Conservation (phyloP, 2,329 filamentous ascomycete genomes). For the Epichloe baconii region DNA sequence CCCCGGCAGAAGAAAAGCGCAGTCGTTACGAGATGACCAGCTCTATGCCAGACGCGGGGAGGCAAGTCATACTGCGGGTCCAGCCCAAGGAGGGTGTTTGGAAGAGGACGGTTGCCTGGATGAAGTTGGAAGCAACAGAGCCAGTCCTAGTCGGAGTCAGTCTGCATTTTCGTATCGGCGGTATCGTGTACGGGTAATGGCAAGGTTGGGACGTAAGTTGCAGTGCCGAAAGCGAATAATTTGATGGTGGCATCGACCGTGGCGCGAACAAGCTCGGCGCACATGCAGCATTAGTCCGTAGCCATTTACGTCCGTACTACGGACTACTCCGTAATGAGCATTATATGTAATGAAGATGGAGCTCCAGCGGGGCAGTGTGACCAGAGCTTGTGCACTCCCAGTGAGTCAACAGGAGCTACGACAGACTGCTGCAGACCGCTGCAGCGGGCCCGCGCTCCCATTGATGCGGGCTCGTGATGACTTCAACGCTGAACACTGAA, state of each 20-base stretch:
- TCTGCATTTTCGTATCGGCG: not conserved
- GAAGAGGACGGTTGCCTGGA: not conserved
- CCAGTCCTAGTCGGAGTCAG: not conserved
- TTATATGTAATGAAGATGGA: too few relatives aligned
- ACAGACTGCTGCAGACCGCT: too few relatives aligned
- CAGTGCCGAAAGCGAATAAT: constrained; percentile 1
- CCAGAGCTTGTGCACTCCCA: too few relatives aligned
- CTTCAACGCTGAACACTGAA: not conserved
- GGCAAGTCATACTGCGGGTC: constrained; percentile 18
- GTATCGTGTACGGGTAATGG: not conserved
- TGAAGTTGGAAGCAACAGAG: not conserved
- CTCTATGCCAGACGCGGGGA: constrained; percentile 23
- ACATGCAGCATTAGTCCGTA: not conserved
- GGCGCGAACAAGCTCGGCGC: not conserved
- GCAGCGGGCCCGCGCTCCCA: too few relatives aligned
- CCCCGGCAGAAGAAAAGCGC: constrained; percentile 4
- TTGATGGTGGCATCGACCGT: not conserved
- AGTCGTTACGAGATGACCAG: constrained; percentile 20
- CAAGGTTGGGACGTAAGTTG: not conserved
- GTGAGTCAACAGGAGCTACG: too few relatives aligned
- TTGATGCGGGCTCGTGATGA: not conserved
- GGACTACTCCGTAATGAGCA: too few relatives aligned
- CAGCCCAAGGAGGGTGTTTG: constrained; percentile 1
- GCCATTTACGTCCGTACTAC: too few relatives aligned
- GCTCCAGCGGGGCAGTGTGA: too few relatives aligned